Base-by-base conservation (phyloP, 192 early-diverging fungal genomes). In the Dissophora ornata region DNA sequence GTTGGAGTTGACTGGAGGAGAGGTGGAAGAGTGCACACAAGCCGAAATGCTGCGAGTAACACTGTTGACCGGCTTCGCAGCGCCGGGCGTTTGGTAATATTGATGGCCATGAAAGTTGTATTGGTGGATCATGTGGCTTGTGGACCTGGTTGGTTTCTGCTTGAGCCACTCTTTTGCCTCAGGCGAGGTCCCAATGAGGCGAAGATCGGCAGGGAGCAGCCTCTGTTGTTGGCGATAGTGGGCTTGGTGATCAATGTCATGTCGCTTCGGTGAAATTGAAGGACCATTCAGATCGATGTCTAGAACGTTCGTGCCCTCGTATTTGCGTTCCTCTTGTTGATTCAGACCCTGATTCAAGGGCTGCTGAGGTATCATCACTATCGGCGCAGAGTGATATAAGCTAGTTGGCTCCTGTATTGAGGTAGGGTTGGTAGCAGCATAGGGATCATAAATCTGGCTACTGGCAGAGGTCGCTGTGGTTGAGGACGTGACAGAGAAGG, bases 161-260 rank as follows among this genome's bases (percentile, higher is more conserved):
- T 75, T 75, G 18, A 75, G 56, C 71, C 71, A 75, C 8, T 75
- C 71, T 25, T 67, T 75, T 21, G 63, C 71, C 32, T 75, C 71
- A 12, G 71, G 63, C 12, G 71, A 75, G 26, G 63, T 61, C 10
- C 71, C 63, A 41, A 75, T 9, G 22, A 47, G 71, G 15, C 33
- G 57, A 6, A 58, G 36, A 21, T 65, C 62, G 15, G 62, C 26
- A 28, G 45, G 33, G 16, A 48, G 40, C 32, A 48, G 62, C 4
- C 45, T 33, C 16, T 57, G 62, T 33, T 67, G 71, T 15, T 67
- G 62, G 1, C 28, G 46, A 15, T 53, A 42, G 3, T 58, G 46
- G 38, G 49, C 10, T 15, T 41, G 29, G 22, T 53, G 38, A 46
- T 54, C 45, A 16, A 30, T 24, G 53, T 57, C 51, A 48, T 29